Percentiles rank a stretch among this genome's conserved stretches.
Conservation (phyloP, 352 stramenopile species). For the Phytopythium litorale region DNA sequence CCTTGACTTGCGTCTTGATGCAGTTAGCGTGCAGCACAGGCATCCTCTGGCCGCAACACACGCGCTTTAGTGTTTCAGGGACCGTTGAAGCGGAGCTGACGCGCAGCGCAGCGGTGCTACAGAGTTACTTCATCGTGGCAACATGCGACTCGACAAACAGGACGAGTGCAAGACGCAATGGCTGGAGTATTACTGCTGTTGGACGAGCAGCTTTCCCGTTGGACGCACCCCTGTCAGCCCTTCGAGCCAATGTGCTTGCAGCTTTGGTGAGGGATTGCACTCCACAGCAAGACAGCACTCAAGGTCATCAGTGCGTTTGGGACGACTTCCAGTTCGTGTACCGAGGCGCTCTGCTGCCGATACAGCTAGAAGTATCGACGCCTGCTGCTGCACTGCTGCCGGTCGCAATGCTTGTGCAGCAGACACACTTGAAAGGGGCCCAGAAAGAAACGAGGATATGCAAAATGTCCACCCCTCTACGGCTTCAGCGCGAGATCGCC, state of each 20-base stretch:
- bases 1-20: conserved; percentile 19
- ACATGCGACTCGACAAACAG: neutral
- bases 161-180: too few species aligned
- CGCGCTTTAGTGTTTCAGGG: neutral
- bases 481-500: neutral
- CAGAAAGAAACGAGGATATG: neutral
- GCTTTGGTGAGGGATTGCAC: neutral
- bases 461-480: neutral
- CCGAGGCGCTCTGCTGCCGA: conserved; percentile 18
- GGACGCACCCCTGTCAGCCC: neutral
- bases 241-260: neutral
- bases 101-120: neutral
- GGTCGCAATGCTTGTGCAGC: conserved; percentile 15
- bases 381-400: conserved; percentile 22
- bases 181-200: neutral
- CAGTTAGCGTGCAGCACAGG: conserved; percentile 22
- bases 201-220: neutral
- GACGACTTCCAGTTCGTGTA: conserved; percentile 29
- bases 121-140: neutral
- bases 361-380: conserved; percentile 15
- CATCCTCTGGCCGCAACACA: neutral
- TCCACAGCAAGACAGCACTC: neutral
- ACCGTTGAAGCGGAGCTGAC: neutral
- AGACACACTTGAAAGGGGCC: neutral
- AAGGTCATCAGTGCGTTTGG: neutral